These are phyloP conservation scores for Cutaneotrichosporon curvatum DNA, from an alignment of 1,284 basidiomycete genomes.

Conservation along the genomic window DNA sequence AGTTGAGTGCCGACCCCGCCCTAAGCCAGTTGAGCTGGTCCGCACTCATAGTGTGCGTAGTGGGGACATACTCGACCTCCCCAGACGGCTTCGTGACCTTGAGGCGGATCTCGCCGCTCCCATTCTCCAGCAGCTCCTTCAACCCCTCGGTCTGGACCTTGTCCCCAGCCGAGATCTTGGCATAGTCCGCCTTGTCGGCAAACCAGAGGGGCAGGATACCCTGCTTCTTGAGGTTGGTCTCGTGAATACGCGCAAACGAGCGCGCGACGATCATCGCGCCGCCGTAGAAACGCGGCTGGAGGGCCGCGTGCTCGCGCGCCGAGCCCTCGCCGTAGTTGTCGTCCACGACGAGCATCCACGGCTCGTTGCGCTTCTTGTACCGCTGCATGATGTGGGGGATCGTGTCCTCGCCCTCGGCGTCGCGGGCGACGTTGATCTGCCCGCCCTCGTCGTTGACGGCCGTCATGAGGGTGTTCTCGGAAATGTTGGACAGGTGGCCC, in stretches of 20 bases:
- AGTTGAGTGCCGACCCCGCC: slow-evolving; percentile 79
- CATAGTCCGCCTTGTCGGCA: slow-evolving; percentile 74
- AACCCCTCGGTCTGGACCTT: slow-evolving; percentile 55
- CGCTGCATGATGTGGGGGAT: slow-evolving; percentile 85
- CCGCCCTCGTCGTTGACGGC: slow-evolving; percentile 90
- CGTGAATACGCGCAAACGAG: slow-evolving; percentile 97
- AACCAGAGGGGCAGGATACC: slow-evolving; percentile 89
- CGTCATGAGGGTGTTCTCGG: slow-evolving; percentile 79
- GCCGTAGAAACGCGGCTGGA: slow-evolving; percentile 93
- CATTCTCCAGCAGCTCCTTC: slow-evolving; percentile 53
- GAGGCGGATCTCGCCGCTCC: slow-evolving; percentile 46
- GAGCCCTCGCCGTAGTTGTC: slow-evolving; percentile 89
- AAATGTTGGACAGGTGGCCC: slow-evolving; percentile 88
- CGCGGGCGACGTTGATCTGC: slow-evolving; percentile 80
- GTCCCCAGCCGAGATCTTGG: slow-evolving; percentile 73
- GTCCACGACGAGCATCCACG: slow-evolving; percentile 93
- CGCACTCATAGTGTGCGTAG: slow-evolving; percentile 76
- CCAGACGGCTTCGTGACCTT: slow-evolving; percentile 63
- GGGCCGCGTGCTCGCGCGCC: slow-evolving; percentile 84
- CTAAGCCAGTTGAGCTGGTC: slow-evolving; percentile 84
- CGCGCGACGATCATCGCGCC: slow-evolving; percentile 76
- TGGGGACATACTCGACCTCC: slow-evolving; percentile 59
- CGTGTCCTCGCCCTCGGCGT: slow-evolving; percentile 62
- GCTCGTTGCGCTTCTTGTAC: slow-evolving; percentile 69
- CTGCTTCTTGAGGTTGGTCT: slow-evolving; percentile 98